Evolutionary conservation across 1,139 yeast genomes (phyloP).

Genomic region (Geotrichum australiense): DNA sequence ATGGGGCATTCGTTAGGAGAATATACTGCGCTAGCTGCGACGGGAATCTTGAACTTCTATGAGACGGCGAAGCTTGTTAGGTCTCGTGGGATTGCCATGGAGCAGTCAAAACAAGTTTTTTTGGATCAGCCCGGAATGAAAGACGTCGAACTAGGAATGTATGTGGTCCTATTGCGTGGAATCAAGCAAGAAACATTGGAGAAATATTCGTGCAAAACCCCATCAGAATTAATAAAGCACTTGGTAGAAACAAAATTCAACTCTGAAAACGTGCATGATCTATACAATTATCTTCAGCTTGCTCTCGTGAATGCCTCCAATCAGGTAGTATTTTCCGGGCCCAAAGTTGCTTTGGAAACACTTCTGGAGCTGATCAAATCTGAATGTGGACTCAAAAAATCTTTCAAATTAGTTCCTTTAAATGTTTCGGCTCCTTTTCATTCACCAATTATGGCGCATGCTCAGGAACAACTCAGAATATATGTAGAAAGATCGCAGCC

Average conservation of each 20-base stretch:
- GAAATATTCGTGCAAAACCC: background rate
- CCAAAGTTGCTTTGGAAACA: slow-evolving; percentile 15
- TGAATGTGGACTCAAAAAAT: slow-evolving; percentile 15
- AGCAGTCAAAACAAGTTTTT: slow-evolving; percentile 26
- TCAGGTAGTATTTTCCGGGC: slow-evolving; percentile 40
- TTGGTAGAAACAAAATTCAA: slow-evolving; percentile 7
- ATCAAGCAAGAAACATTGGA: slow-evolving; percentile 4
- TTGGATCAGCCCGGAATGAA: slow-evolving; percentile 33
- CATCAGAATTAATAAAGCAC: slow-evolving; percentile 4
- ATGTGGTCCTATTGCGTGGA: slow-evolving; percentile 26
- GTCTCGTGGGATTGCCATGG: slow-evolving; percentile 49
- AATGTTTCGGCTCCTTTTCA: slow-evolving; percentile 55
- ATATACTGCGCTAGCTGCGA: slow-evolving; percentile 46
- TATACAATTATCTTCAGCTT: slow-evolving; percentile 22
- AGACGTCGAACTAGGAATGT: slow-evolving; percentile 24
- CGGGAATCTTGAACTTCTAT: slow-evolving; percentile 39
- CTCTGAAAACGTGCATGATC: slow-evolving; percentile 3
- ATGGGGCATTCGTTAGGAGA: slow-evolving; percentile 63
- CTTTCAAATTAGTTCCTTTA: slow-evolving; percentile 33
- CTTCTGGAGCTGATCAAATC: slow-evolving; percentile 13
- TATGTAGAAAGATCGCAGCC: slow-evolving; percentile 16
- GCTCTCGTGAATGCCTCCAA: slow-evolving; percentile 38
- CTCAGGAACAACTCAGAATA: slow-evolving; percentile 31
- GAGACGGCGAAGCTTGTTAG: slow-evolving; percentile 46
- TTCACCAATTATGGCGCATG: slow-evolving; percentile 36